Evolutionary conservation across 2,329 filamentous ascomycete genomes (phyloP).

Genomic region (Dryadomyces quercus-mongolicae): DNA sequence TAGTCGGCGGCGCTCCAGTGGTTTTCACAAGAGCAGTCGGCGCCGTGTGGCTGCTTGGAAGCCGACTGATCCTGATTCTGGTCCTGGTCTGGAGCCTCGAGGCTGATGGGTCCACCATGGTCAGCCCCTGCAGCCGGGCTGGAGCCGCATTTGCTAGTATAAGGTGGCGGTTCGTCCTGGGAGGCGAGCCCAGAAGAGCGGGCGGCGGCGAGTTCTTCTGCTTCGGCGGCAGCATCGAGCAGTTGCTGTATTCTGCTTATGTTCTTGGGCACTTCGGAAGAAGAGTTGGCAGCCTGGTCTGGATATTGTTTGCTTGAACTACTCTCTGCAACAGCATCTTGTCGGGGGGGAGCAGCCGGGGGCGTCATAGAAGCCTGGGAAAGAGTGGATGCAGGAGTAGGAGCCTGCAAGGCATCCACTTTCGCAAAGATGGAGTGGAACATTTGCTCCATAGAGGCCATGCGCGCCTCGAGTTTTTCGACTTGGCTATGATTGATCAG

Average conservation of each 20-base stretch:
- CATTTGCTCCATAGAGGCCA: background rate
- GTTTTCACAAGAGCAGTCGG: background rate
- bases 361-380: too few relatives aligned
- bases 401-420: background rate
- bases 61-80: background rate
- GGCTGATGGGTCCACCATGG: too few relatives aligned
- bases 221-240: background rate
- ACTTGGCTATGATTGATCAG: background rate
- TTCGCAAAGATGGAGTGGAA: background rate
- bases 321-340: background rate
- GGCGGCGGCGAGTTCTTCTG: background rate
- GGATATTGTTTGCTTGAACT: too few relatives aligned
- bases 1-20: background rate
- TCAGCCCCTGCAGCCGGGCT: too few relatives aligned
- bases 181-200: too few relatives aligned
- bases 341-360: too few relatives aligned
- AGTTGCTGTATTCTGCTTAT: background rate
- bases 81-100: too few relatives aligned
- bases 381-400: too few relatives aligned
- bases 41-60: background rate
- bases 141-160: background rate
- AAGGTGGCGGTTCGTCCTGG: background rate
- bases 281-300: background rate
- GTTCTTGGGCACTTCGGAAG: background rate
- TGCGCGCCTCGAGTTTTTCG: background rate